A percentile compares a stretch with the other conserved stretches of the same genome.
phyloP scores from a whole-genome alignment of 2,329 filamentous ascomycete genomes.

The Exophiala oligosperma region DNA sequence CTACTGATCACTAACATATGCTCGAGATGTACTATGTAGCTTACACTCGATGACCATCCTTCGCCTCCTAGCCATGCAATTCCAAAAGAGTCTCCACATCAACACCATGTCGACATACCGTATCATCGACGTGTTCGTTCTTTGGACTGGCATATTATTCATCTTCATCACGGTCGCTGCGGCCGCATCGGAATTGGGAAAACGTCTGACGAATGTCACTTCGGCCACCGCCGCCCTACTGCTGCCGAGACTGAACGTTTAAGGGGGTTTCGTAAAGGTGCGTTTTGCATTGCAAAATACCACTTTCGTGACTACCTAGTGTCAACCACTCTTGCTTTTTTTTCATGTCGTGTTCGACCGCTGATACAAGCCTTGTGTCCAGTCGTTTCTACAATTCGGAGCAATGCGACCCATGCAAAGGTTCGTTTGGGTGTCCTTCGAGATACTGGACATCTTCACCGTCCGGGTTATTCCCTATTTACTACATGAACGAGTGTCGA shows the following conservation, averaged over 20 bases:
- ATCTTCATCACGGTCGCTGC: conserved; percentile 44
- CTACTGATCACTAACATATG: too few relatives aligned
- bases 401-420: conserved; percentile 32
- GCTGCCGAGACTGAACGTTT: conserved; percentile 39
- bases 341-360: too few relatives aligned
- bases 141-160: conserved; percentile 43
- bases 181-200: conserved; percentile 35
- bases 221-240: conserved; percentile 31
- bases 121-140: conserved; percentile 37
- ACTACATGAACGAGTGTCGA: neutral
- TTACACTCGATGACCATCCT: conserved; percentile 45
- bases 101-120: conserved; percentile 37
- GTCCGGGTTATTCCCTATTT: conserved; percentile 18
- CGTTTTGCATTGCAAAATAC: neutral
- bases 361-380: neutral
- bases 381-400: conserved; percentile 41
- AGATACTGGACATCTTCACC: conserved; percentile 24
- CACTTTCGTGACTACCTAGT: too few relatives aligned
- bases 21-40: conserved; percentile 7
- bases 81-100: conserved; percentile 39
- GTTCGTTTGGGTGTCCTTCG: conserved; percentile 19
- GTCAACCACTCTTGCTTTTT: too few relatives aligned
- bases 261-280: conserved; percentile 30
- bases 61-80: conserved; percentile 37
- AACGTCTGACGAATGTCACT: conserved; percentile 40